Evolutionary conservation across 1,284 basidiomycete genomes (phyloP).

Genomic region (Boletus sp.): DNA sequence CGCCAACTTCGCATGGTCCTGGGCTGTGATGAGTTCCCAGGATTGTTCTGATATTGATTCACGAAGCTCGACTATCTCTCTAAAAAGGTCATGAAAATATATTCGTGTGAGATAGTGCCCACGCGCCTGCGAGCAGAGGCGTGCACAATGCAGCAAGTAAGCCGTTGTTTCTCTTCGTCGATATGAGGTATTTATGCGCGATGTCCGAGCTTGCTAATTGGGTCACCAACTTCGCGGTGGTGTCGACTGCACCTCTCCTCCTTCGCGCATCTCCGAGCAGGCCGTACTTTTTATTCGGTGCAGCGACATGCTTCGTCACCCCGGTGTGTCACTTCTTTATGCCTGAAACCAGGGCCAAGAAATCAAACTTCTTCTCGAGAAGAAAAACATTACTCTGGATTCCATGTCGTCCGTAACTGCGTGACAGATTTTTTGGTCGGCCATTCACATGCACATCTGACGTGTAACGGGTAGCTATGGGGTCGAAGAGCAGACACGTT

Average conservation of each 20-base stretch:
- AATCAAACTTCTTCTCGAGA: conserved; percentile 38
- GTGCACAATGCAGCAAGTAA: conserved; percentile 39
- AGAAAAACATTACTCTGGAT: conserved; percentile 5
- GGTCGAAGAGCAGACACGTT: neutral
- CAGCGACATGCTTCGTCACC: conserved; percentile 37
- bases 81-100: conserved; percentile 30
- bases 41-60: neutral
- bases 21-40: conserved; percentile 27
- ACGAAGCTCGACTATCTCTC: neutral
- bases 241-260: conserved; percentile 46
- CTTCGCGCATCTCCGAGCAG: conserved; percentile 41
- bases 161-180: conserved; percentile 35
- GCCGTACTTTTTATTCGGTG: conserved; percentile 49
- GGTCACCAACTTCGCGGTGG: conserved; percentile 44
- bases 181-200: conserved; percentile 20
- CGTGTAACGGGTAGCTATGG: neutral
- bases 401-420: neutral
- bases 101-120: conserved; percentile 32
- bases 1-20: conserved; percentile 33
- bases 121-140: conserved; percentile 32
- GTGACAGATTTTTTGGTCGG: conserved; percentile 3
- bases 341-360: conserved; percentile 46
- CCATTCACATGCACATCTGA: neutral
- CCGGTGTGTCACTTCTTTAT: conserved; percentile 39
- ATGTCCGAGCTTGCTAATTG: conserved; percentile 20